A percentile compares a stretch with the other conserved stretches of the same genome.
phyloP scores from a whole-genome alignment of 129 eudicot genomes.

The Erigeron canadensis region DNA sequence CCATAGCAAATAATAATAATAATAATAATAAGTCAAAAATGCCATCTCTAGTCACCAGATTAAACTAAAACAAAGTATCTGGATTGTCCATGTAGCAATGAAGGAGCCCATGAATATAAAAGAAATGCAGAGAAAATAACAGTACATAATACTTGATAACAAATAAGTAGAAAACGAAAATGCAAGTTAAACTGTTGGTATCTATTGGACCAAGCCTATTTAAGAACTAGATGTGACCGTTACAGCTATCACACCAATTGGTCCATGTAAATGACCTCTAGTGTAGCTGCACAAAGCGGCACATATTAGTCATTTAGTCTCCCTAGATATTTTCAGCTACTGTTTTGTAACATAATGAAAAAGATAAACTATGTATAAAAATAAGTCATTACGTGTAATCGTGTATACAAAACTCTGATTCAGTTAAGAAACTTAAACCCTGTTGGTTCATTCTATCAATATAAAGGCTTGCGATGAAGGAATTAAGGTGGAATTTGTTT shows the following conservation, averaged over 20 bases:
- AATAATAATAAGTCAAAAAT: background rate
- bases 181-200: background rate
- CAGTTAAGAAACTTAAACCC: background rate
- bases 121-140: background rate
- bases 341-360: background rate
- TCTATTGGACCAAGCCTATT: slow-evolving; percentile 3
- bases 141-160: background rate
- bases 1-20: background rate
- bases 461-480: background rate
- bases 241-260: background rate
- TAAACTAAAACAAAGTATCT: background rate
- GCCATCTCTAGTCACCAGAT: background rate
- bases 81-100: background rate
- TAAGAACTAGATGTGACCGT: slow-evolving; percentile 8
- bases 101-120: background rate
- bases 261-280: slow-evolving; percentile 19
- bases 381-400: background rate
- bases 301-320: background rate
- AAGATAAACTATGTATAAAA: background rate
- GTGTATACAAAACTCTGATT: background rate
- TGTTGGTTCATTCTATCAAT: background rate
- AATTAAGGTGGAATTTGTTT: background rate
- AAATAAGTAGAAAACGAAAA: background rate
- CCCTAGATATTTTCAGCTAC: background rate
- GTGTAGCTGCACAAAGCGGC: slow-evolving; percentile 9